Base-by-base conservation (phyloP, 306 rosid genomes). In the Geum urbanum region DNA sequence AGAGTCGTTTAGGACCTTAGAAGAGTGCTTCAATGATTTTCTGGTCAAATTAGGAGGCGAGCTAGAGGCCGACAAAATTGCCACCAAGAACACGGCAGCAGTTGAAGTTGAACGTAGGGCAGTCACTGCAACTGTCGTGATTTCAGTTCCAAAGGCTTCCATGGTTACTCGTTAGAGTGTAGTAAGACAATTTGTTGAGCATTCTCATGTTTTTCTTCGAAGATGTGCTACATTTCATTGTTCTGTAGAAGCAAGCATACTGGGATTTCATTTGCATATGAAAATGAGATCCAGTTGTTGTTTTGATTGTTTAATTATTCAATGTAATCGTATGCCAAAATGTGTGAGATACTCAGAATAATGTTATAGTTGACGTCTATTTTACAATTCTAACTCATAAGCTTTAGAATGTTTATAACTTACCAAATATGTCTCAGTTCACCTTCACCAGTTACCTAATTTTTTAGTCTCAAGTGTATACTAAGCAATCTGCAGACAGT, bases 11-110 rank as follows among this genome's bases (percentile, higher is more conserved):
- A 74, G 76, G 76, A 73, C 78, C 62, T 63, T 89, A 80, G 96
- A 89, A 37, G 90, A 89, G 27, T 89, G 92, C 83, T 89, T 75
- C 51, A 51, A 70, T 65, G 90, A 83, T 37, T 86, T 86, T 74
- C 72, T 77, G n/a, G 68, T 46, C 53, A 77, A 71, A 59, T 5
- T 69, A 6, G 32, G 57, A 8, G 79, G 72, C 41, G 65, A 71
- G 54, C 6, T 20, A 14, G 32, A 56, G 10, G 24, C 70, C 13
- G 37, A 53, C 46, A 73, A 80, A 61, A 18, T 62, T 24, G 14
- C 77, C 12, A 47, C 71, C 50, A 22, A 66, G 10, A 81, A 57
- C 47, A 37, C 84, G 5, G 66, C 76, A 4, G 66, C 73, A 49
- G 59, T 63, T 10, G 81, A 84, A 67, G 69, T 64, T 9, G 80